Percentiles rank a stretch among this genome's conserved stretches.
phyloP scores from a whole-genome alignment of 2,329 filamentous ascomycete genomes.

The Aureobasidium zeae region DNA sequence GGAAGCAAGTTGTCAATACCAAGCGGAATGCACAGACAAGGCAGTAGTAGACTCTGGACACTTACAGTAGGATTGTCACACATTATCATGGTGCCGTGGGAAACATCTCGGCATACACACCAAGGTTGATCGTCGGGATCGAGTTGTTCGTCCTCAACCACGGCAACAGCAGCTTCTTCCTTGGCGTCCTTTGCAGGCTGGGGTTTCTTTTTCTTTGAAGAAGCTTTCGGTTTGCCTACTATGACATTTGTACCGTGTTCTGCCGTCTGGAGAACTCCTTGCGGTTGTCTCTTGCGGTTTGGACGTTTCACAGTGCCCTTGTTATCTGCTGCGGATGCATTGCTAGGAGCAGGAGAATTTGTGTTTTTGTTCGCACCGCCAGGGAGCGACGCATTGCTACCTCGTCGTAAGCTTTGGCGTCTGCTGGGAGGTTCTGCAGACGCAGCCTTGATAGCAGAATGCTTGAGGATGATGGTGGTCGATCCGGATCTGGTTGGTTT shows the following conservation, averaged over 20 bases:
- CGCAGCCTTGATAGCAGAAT: slow-evolving; percentile 33
- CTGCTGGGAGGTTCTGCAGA: slow-evolving; percentile 39
- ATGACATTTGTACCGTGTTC: slow-evolving; percentile 56
- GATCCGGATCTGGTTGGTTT: slow-evolving; percentile 12
- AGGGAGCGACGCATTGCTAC: slow-evolving; percentile 38
- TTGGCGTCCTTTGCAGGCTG: slow-evolving; percentile 31
- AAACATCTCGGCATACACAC: slow-evolving; percentile 70
- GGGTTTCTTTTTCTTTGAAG: slow-evolving; percentile 52
- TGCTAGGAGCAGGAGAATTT: slow-evolving; percentile 18
- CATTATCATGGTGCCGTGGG: slow-evolving; percentile 73
- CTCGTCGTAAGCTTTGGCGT: slow-evolving; percentile 34
- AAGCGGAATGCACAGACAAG: neutral
- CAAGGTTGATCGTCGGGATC: slow-evolving; percentile 69
- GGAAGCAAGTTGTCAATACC: neutral
- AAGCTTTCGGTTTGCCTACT: slow-evolving; percentile 61
- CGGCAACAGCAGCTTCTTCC: slow-evolving; percentile 21
- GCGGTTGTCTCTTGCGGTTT: slow-evolving; percentile 61
- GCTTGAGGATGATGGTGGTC: slow-evolving; percentile 32
- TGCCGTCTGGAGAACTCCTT: slow-evolving; percentile 56
- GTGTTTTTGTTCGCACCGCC: slow-evolving; percentile 19
- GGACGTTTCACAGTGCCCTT: neutral
- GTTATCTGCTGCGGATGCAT: slow-evolving; percentile 17
- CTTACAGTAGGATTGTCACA: slow-evolving; percentile 71
- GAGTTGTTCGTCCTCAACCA: slow-evolving; percentile 39
- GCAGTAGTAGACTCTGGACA: slow-evolving; percentile 16